Conservation (phyloP, 176 grass and related monocot genomes). For the Elaeis guineensis region DNA sequence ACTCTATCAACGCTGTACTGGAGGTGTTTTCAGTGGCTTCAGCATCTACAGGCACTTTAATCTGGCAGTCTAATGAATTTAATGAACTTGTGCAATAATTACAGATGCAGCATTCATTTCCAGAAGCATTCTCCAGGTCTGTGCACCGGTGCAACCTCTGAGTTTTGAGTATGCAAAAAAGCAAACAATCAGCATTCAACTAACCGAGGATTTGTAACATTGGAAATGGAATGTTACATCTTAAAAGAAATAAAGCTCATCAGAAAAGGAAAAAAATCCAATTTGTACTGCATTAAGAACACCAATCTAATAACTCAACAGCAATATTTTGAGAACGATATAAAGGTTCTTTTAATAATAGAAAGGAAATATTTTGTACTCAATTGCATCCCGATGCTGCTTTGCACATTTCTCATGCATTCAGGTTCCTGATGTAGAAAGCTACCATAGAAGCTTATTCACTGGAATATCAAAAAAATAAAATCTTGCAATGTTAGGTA, state of each 20-base stretch:
- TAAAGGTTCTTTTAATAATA: too few relatives aligned
- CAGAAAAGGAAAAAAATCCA: too few relatives aligned
- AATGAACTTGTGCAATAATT: conserved; percentile 43
- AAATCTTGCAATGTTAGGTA: too few relatives aligned
- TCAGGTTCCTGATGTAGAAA: too few relatives aligned
- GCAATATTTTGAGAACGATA: too few relatives aligned
- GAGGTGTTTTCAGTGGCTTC: conserved; percentile 5
- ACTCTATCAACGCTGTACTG: conserved; percentile 35
- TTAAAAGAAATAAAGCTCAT: neutral
- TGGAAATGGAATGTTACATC: neutral
- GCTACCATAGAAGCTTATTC: too few relatives aligned
- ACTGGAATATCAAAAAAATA: too few relatives aligned
- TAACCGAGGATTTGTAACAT: neutral
- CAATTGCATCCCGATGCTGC: too few relatives aligned
- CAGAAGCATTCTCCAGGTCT: conserved; percentile 2
- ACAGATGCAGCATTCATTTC: conserved; percentile 39
- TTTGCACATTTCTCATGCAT: too few relatives aligned
- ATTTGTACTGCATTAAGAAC: too few relatives aligned
- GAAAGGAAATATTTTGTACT: too few relatives aligned
- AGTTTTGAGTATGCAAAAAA: neutral
- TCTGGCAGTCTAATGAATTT: conserved; percentile 30
- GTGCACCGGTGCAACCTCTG: conserved; percentile 19
- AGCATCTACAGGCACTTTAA: conserved; percentile 14
- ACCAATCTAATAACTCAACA: too few relatives aligned
- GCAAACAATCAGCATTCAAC: neutral